Evolutionary conservation across 768 basidiomycete genomes (phyloP), one percentile per base, ranked within the genome.

Genomic region (Neoboletus subvelutipes): DNA sequence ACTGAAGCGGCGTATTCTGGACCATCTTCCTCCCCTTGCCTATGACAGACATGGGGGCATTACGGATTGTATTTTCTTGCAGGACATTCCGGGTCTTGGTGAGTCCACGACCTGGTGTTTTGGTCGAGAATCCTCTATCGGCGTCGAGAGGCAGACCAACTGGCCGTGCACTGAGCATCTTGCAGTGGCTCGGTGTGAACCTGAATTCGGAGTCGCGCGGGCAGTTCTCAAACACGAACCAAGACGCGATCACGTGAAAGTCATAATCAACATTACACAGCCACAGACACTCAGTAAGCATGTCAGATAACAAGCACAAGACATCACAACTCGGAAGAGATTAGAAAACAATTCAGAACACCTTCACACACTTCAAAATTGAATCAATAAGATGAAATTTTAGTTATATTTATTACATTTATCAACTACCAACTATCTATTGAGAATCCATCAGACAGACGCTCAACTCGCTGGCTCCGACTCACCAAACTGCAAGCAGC

Each of bases 381-480:
- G 15, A 36, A 36, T 17, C 15, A 17, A 5, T 6, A 36, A 36
- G 15, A 15, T 36, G 15, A 36, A 36, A 36, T n/a, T n/a, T n/a
- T n/a, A 6, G 2, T 36, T 17, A 36, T 36, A 36, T 17, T 36
- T 15, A 36, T 36, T 36, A 36, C 34, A 17, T 15, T 34, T 13
- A 36, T 15, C 34, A 7, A 36, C 34, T 36, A 29, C 9, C 24
- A 26, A 13, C 22, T 8, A 24, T 47, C 13, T 40, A 26, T 17
- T 26, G 39, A 52, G 56, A 75, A 83, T 79, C 80, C 81, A 83
- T 83, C 81, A 83, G 81, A 83, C 81, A 79, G 71, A 82, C 80
- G 72, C 81, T 78, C 79, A n/a, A 71, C 80, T 78, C 82, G 80
- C 74, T 80, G 82, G 73, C 71, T 71, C 72, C 49, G 50, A 10